Base-by-base conservation (phyloP, 306 rosid species). In the Dalbergia cochinchinensis region DNA sequence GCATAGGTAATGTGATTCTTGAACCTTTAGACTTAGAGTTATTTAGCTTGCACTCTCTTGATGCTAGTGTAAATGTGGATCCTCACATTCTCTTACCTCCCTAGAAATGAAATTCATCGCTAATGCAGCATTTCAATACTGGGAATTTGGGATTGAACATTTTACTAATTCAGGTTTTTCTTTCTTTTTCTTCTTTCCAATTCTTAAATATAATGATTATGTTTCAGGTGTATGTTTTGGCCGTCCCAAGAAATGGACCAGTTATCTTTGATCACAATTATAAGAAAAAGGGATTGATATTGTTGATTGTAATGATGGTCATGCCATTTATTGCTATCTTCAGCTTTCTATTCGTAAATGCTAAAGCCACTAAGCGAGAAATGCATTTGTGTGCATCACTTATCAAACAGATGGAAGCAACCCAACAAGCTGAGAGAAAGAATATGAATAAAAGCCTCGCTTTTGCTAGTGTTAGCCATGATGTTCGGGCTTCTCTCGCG, bases 391-490 rank as follows among this genome's bases (percentile, higher is more conserved):
- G 92, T 53, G 84, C 90, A 1, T 80, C 89, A 15, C 91, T 91
- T 35, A 88, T 91, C 55, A 88, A 87, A 77, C 94, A 94, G 62
- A 84, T 74, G 89, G 93, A 91, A 80, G 88, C 92, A 22, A 94
- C 93, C 0, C 85, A 88, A 68, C 93, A 89, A 73, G 97, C 98
- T 4, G 97, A 91, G 89, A 81, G 89, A 45, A 92, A 88, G 75
- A 90, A 89, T 62, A 85, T 83, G 87, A 91, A 92, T 26, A 92
- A 91, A 81, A 94, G 89, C n/a, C 69, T 48, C 2, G 97, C 97
- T 31, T 88, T 91, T 66, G 87, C 92, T 1, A 81, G 57, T 35
- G 95, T 94, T 8, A 92, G 92, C 87, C 97, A 92, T 73, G 99
- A 92, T 77, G 79, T 94, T 85, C 91, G 97, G 0, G 85, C 90